Evolutionary conservation across 495 filamentous ascomycete species (phyloP).

Genomic region (Penicillium nucicola): DNA sequence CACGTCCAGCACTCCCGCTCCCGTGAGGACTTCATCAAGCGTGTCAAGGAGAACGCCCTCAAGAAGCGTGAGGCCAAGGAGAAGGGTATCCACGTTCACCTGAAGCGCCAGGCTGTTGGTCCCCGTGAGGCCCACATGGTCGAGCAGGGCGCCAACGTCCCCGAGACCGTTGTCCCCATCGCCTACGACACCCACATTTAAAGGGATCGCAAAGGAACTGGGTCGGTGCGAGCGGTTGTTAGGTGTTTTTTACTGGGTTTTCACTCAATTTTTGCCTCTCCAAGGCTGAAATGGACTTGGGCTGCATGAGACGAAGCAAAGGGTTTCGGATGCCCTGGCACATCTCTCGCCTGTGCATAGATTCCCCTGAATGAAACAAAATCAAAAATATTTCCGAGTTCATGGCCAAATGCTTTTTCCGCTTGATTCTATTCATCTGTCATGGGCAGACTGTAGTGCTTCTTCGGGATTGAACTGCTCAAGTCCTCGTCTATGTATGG

Average conservation of each 20-base stretch:
- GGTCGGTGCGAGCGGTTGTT: constrained; percentile 42
- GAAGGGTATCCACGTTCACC: constrained; percentile 76
- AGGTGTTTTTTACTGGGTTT: constrained; percentile 45
- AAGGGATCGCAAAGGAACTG: constrained; percentile 39
- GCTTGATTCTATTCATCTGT: background rate
- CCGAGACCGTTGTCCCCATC: constrained; percentile 88
- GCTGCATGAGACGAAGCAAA: constrained; percentile 45
- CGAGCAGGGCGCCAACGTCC: constrained; percentile 68
- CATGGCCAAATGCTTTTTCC: constrained; percentile 8
- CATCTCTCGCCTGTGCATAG: constrained; percentile 47
- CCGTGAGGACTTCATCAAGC: constrained; percentile 89
- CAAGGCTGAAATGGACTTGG: constrained; percentile 32
- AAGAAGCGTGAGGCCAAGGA: constrained; percentile 90
- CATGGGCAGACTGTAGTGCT: background rate
- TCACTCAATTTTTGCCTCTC: constrained; percentile 24
- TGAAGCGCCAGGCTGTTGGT: constrained; percentile 83
- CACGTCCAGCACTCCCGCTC: constrained; percentile 92
- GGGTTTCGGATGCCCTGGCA: constrained; percentile 42
- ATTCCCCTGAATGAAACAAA: constrained; percentile 53
- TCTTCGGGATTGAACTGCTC: background rate
- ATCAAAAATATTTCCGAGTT: constrained; percentile 43
- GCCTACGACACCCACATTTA: constrained; percentile 99
- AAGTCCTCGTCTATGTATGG: too few species aligned
- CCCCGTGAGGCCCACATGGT: constrained; percentile 80
- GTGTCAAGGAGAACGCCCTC: constrained; percentile 92